Evolutionary conservation across 129 eudicot species (phyloP).

Genomic region (Flaveria brownii): DNA sequence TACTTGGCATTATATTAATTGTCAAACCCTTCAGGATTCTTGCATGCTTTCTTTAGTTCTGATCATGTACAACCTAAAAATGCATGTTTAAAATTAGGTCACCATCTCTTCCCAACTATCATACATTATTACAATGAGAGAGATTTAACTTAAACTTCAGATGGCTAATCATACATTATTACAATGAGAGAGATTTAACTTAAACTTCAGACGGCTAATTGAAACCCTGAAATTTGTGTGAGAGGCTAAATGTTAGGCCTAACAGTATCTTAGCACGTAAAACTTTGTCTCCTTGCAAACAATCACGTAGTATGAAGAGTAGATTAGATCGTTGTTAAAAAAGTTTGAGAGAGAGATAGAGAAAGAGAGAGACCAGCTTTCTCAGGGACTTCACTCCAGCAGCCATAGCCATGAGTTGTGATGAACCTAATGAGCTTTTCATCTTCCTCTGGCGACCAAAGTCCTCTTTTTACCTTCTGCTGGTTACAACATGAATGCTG

Average conservation of each 20-base stretch:
- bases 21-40: constrained; percentile 1
- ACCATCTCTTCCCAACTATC: constrained; percentile 5
- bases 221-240: not conserved
- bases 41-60: not conserved
- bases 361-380: constrained; percentile 68
- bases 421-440: constrained; percentile 76
- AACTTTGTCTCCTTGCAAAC: too few species aligned
- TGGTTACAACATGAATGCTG: constrained; percentile 97
- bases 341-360: not conserved
- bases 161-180: not conserved
- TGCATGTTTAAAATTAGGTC: constrained; percentile 4
- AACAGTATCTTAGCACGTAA: too few species aligned
- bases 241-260: not conserved
- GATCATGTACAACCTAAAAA: not conserved
- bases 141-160: not conserved
- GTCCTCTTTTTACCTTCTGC: constrained; percentile 92
- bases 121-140: constrained; percentile 2
- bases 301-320: too few species aligned
- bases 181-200: constrained; percentile 10
- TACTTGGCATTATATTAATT: not conserved
- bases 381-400: constrained; percentile 99
- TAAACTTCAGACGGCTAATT: not conserved
- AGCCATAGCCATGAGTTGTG: constrained; percentile 91
- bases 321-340: too few species aligned
- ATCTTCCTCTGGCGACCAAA: constrained; percentile 96